phyloP scores from a whole-genome alignment of 1,284 basidiomycete species.

The Neolentinus lepideus region DNA sequence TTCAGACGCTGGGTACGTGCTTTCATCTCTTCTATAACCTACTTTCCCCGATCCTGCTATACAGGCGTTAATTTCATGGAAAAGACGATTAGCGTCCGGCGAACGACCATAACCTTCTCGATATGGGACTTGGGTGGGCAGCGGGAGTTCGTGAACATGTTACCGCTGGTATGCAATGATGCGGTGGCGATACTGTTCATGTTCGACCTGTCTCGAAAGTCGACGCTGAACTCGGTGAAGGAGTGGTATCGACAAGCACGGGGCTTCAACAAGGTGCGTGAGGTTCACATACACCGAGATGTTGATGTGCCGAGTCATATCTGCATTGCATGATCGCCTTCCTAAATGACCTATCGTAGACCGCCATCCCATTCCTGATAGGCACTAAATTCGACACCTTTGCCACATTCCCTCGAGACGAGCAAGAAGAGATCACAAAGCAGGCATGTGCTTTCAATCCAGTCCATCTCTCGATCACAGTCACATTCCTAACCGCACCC shows the following conservation, averaged over 20 bases:
- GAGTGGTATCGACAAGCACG: slow-evolving; percentile 99
- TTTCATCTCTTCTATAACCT: slow-evolving; percentile 2
- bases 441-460: slow-evolving; percentile 46
- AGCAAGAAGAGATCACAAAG: slow-evolving; percentile 98
- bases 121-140: slow-evolving; percentile 99
- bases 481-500: background rate
- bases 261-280: slow-evolving; percentile 91
- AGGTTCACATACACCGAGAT: background rate
- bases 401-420: slow-evolving; percentile 90
- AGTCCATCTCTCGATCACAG: slow-evolving; percentile 7
- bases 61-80: slow-evolving; percentile 99
- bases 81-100: slow-evolving; percentile 94
- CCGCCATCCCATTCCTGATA: slow-evolving; percentile 92
- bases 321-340: background rate
- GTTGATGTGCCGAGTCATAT: slow-evolving; percentile 2
- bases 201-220: slow-evolving; percentile 97
- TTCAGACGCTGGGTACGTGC: slow-evolving; percentile 87
- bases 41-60: slow-evolving; percentile 1
- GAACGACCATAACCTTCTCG: slow-evolving; percentile 98
- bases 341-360: slow-evolving; percentile 37
- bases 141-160: slow-evolving; percentile 98
- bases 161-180: slow-evolving; percentile 96
- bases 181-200: slow-evolving; percentile 99
- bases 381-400: slow-evolving; percentile 99
- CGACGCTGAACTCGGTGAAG: slow-evolving; percentile 95